These are phyloP conservation scores for Juglanconis oblonga DNA, from an alignment of 2,329 filamentous ascomycete species.

Conservation along the genomic window DNA sequence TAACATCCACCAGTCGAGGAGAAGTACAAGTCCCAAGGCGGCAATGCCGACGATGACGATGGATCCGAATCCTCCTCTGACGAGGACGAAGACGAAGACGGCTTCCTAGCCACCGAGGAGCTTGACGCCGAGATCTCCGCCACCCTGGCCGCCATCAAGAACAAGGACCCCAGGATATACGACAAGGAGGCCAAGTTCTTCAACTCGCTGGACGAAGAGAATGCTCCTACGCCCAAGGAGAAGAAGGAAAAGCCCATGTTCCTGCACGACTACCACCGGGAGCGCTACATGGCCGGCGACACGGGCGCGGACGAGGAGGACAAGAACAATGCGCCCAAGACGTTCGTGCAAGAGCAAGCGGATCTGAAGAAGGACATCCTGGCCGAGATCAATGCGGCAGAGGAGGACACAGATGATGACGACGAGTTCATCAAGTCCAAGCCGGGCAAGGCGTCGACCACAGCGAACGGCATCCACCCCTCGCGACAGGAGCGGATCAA, in stretches of 20 bases:
- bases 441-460: slow-evolving; percentile 30
- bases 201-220: slow-evolving; percentile 54
- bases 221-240: slow-evolving; percentile 32
- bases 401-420: slow-evolving; percentile 55
- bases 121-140: slow-evolving; percentile 85
- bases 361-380: slow-evolving; percentile 75
- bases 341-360: slow-evolving; percentile 87
- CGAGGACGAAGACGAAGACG: slow-evolving; percentile 87
- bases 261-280: slow-evolving; percentile 85
- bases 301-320: slow-evolving; percentile 54
- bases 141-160: slow-evolving; percentile 81
- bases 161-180: slow-evolving; percentile 89
- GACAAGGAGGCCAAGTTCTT: slow-evolving; percentile 80
- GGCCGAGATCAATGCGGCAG: slow-evolving; percentile 71
- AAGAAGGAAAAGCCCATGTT: slow-evolving; percentile 82
- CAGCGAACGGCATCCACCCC: slow-evolving; percentile 52
- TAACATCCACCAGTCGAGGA: slow-evolving; percentile 68
- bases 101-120: slow-evolving; percentile 78
- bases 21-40: slow-evolving; percentile 62
- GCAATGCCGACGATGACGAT: slow-evolving; percentile 46
- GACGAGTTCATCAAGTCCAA: slow-evolving; percentile 76
- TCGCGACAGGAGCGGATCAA: slow-evolving; percentile 48
- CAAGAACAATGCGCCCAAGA: slow-evolving; percentile 51
- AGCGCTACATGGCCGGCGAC: slow-evolving; percentile 77
- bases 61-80: slow-evolving; percentile 67